Evolutionary conservation across 1,284 basidiomycete species (phyloP), one percentile per base, ranked within the genome.

Genomic region (Cutaneotrichosporon curvatum): DNA sequence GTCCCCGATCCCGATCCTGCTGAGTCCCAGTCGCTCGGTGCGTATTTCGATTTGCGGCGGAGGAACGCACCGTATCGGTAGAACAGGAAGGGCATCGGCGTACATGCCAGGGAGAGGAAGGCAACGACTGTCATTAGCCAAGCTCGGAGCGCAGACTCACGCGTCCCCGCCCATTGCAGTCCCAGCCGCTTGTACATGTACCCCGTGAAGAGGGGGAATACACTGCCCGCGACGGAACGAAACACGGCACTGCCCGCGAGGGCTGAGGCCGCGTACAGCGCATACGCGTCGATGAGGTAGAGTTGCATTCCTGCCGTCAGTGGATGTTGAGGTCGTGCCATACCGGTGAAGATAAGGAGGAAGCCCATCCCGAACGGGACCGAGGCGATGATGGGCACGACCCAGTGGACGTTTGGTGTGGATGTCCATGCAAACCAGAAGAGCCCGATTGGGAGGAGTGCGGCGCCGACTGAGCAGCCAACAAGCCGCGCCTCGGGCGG

Each of bases 221-320:
- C 53, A 10, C 53, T 53, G 4, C 81, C 85, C 43, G 82, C 76
- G 3, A 78, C 65, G 3, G 79, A 81, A 34, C 84, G 78, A 32
- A 82, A 63, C 21, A 87, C 78, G 21, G 84, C 79, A 19, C 82
- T 83, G 28, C 83, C 78, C 0, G 84, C 82, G 28, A 84, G 74
- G 3, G 82, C 82, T 47, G 78, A 79, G 0, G 83, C 82, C 48
- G 80, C 81, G 57, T 80, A 65, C 4, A 65, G 53, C 5, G 57
- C 72, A 62, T 82, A 83, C 2, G 77, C 71, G 55, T 82, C 81
- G 76, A 84, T 81, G 45, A 83, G 71, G 70, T 84, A 85, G 31
- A 54, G 58, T 28, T 54, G 58, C 35, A 66, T 55, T 7, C 25
- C 25, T 28, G 25, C 12, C 25, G 25, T 28, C 25, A 28, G 25